Evolutionary conservation across 1,139 yeast species (phyloP).

Genomic region (Pneumocystis oryctolagi): DNA sequence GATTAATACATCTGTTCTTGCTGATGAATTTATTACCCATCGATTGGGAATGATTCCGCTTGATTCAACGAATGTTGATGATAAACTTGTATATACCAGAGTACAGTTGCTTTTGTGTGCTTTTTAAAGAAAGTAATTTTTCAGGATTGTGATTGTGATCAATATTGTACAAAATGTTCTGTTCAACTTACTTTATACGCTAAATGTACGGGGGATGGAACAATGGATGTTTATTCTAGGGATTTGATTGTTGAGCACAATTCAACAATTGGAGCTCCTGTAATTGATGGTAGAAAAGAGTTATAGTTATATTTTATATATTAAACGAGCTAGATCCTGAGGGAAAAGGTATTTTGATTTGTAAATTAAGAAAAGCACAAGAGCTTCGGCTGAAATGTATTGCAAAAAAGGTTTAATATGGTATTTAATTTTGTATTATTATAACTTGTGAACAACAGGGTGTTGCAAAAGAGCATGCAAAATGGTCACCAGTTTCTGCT

Average conservation of each 20-base stretch:
- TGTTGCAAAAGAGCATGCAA: constrained; percentile 94
- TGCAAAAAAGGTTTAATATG: constrained; percentile 54
- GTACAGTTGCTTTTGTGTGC: constrained; percentile 9
- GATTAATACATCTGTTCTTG: constrained; percentile 81
- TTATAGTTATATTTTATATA: background rate
- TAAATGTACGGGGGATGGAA: constrained; percentile 71
- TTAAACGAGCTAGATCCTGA: constrained; percentile 46
- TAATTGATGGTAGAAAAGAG: constrained; percentile 11
- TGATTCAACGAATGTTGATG: constrained; percentile 68
- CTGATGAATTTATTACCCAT: constrained; percentile 92
- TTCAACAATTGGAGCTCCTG: constrained; percentile 25
- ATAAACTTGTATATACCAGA: constrained; percentile 32
- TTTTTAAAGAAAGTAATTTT: constrained; percentile 18
- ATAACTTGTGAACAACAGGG: constrained; percentile 29
- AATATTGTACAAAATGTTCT: constrained; percentile 87
- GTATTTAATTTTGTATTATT: background rate
- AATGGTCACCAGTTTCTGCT: constrained; percentile 97
- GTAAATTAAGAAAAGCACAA: constrained; percentile 86
- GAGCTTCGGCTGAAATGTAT: constrained; percentile 78
- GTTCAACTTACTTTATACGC: constrained; percentile 79
- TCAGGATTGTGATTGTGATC: constrained; percentile 87
- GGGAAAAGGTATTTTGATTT: constrained; percentile 69
- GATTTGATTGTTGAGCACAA: constrained; percentile 45
- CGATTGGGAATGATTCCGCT: constrained; percentile 84
- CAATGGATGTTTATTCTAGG: constrained; percentile 78